Base-by-base conservation (phyloP, 202 grass and related monocot species). In the Hordeum pubiflorum region DNA sequence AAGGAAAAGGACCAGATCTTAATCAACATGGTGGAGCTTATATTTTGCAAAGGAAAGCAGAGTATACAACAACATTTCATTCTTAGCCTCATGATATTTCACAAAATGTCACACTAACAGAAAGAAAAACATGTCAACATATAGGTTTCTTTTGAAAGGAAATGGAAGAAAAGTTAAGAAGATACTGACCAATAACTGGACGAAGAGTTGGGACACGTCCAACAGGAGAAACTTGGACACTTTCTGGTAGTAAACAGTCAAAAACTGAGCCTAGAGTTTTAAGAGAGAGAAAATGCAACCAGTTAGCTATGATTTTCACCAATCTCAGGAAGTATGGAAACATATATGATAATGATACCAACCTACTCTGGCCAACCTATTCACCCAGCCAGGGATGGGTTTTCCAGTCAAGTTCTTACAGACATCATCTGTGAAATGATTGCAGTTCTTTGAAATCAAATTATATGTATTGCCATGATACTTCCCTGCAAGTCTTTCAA, bases 361-460 rank as follows among this genome's bases (percentile, higher is more conserved):
- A 94, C 96, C 96, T 88, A 98, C 87, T 95, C 90, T 90, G 4
- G 96, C 96, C 39, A 98, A 89, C 68, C 96, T 86, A 87, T 98
- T 98, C 58, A 98, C 88, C 95, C 92, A 98, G 23, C 89, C 81
- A 64, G 95, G 92, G 71, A 98, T 94, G 55, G 82, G 84, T 58
- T 94, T 93, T 74, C 92, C 95, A 77, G 92, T 98, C 55, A 98
- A 79, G 63, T 46, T 70, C 65, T 81, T 83, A 56, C 90, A 90
- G 20, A 98, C 90, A 85, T 98, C 92, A 83, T 97, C 88, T 0
- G 95, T 93, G 52, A 97, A 97, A 72, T 98, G 95, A 82, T 98
- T 98, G 86, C 96, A 98, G 69, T 98, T 98, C 80, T 98, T 98
- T 56, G 75, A 77, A 62, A 98, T 86, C 63, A 98, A 85, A 84